Percentiles rank a stretch among this genome's conserved stretches.
Evolutionary conservation across 1,139 yeast species (phyloP).

Genomic region (Protomyces inouyei): DNA sequence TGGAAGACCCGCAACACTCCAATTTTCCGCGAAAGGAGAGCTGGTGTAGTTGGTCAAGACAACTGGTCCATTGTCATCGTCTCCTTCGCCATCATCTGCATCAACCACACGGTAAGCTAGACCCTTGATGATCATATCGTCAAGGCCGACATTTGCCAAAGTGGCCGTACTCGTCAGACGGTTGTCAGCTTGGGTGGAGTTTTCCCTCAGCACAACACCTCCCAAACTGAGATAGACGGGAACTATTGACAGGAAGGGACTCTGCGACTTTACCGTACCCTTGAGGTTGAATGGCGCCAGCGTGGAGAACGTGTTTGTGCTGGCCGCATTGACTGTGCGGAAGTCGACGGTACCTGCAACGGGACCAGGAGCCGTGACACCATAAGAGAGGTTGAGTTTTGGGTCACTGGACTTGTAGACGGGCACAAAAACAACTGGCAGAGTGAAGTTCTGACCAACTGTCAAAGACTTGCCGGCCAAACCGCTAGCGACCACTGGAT

Average conservation of each 20-base stretch:
- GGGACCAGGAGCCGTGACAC: background rate
- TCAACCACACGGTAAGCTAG: background rate
- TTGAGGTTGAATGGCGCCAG: background rate
- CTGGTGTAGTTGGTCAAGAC: conserved; percentile 7
- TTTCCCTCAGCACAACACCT: background rate
- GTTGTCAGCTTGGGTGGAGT: background rate
- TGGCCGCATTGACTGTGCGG: background rate
- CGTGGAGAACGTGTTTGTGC: background rate
- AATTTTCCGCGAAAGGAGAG: conserved; percentile 3
- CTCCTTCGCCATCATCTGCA: conserved; percentile 1
- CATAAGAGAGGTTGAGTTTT: background rate
- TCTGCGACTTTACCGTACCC: background rate
- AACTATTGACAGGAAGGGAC: background rate
- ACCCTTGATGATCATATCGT: background rate
- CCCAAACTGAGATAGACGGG: conserved; percentile 1
- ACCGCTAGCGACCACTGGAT: background rate
- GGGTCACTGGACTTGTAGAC: conserved; percentile 4
- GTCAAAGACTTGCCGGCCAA: background rate
- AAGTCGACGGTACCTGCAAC: conserved; percentile 3
- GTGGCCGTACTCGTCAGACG: background rate
- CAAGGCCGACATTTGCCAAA: background rate
- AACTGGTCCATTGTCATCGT: background rate
- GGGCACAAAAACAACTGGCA: conserved; percentile 3
- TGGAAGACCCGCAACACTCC: background rate
- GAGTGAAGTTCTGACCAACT: background rate